Evolutionary conservation across 2,329 filamentous ascomycete genomes (phyloP).

Genomic region (Penicillium sp.): DNA sequence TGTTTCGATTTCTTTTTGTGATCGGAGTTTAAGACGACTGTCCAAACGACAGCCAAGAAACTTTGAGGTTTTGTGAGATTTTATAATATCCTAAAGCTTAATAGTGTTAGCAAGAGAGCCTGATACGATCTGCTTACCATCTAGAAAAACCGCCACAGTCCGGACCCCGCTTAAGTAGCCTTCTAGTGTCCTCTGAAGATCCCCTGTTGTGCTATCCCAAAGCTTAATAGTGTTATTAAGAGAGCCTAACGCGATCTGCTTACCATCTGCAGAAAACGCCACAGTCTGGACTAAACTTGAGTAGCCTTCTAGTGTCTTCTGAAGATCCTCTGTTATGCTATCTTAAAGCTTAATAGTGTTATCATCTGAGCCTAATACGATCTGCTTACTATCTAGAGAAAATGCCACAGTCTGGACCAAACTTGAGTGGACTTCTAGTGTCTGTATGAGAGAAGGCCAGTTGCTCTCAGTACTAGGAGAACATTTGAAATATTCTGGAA

Average conservation of each 20-base stretch:
- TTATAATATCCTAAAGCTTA: background rate
- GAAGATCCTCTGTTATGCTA: conserved; percentile 4
- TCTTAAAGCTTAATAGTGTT: conserved; percentile 32
- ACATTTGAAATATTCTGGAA: conserved; percentile 1
- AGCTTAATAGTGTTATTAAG: conserved; percentile 11
- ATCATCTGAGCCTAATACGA: conserved; percentile 32
- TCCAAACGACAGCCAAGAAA: background rate
- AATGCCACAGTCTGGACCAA: conserved; percentile 29
- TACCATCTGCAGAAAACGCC: conserved; percentile 32
- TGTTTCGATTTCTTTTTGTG: background rate
- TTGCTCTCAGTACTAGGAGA: background rate
- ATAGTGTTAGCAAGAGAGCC: conserved; percentile 18
- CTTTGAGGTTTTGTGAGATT: background rate
- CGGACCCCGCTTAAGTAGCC: conserved; percentile 7
- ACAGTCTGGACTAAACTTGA: conserved; percentile 22
- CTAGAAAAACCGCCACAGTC: conserved; percentile 9
- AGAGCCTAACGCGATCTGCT: conserved; percentile 8
- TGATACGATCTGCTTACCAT: conserved; percentile 7
- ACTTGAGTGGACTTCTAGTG: conserved; percentile 25
- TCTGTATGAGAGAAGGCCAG: conserved; percentile 8
- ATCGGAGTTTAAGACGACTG: background rate
- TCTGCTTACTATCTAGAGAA: conserved; percentile 27
- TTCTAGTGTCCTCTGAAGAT: conserved; percentile 1
- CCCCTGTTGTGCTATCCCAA: no score
- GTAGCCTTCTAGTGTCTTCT: conserved; percentile 27